These are phyloP conservation scores for Biscogniauxia mediterranea DNA, from an alignment of 2,329 filamentous ascomycete genomes.

Conservation along the genomic window DNA sequence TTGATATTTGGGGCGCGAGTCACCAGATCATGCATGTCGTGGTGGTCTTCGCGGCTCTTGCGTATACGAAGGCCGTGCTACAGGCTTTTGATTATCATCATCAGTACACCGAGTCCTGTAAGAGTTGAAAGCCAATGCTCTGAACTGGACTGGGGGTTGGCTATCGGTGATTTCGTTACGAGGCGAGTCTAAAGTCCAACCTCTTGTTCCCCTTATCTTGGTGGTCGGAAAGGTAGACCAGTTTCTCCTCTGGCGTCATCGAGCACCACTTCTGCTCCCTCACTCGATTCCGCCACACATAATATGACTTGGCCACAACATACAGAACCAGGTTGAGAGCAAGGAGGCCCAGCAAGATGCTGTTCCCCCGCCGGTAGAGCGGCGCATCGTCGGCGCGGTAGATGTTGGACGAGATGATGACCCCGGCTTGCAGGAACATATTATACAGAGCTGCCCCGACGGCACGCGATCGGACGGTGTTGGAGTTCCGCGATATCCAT, in stretches of 20 bases:
- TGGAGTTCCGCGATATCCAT: slow-evolving; percentile 51
- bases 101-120: neutral
- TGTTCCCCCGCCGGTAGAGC: slow-evolving; percentile 53
- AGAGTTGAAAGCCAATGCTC: neutral
- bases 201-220: slow-evolving; percentile 44
- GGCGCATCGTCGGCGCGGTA: slow-evolving; percentile 55
- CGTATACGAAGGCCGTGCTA: slow-evolving; percentile 3
- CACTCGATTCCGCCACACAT: slow-evolving; percentile 46
- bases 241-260: slow-evolving; percentile 47
- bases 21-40: slow-evolving; percentile 8
- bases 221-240: slow-evolving; percentile 46
- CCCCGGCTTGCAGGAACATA: slow-evolving; percentile 37
- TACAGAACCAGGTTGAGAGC: slow-evolving; percentile 50
- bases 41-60: slow-evolving; percentile 4
- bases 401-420: slow-evolving; percentile 39
- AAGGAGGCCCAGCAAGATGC: slow-evolving; percentile 49
- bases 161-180: slow-evolving; percentile 4
- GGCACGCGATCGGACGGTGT: slow-evolving; percentile 56
- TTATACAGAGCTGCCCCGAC: slow-evolving; percentile 59
- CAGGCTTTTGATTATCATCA: slow-evolving; percentile 2
- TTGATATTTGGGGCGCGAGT: slow-evolving; percentile 9
- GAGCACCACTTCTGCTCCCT: slow-evolving; percentile 45
- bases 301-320: slow-evolving; percentile 49
- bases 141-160: no score
- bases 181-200: slow-evolving; percentile 42